These are phyloP conservation scores for Colletotrichum trifolii DNA, from an alignment of 2,329 filamentous ascomycete species.

Conservation along the genomic window DNA sequence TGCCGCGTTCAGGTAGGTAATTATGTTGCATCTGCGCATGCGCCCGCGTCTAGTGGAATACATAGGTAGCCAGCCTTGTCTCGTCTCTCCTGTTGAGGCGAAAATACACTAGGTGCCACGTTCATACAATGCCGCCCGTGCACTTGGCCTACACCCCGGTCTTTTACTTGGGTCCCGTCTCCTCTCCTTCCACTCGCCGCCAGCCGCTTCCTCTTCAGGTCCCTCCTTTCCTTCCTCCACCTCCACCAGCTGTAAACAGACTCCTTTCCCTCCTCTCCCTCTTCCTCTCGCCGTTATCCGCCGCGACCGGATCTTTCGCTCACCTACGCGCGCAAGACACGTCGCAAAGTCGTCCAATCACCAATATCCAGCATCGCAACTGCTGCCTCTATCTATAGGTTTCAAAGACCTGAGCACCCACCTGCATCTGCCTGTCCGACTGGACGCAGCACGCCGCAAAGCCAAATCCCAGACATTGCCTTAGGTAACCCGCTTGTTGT, in stretches of 20 bases:
- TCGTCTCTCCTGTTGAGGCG: neutral
- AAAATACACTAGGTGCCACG: conserved; percentile 28
- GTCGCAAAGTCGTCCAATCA: conserved; percentile 11
- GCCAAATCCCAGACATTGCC: conserved; percentile 20
- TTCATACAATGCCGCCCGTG: conserved; percentile 8
- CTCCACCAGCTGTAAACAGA: conserved; percentile 21
- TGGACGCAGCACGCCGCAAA: conserved; percentile 19
- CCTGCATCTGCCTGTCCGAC: conserved; percentile 15
- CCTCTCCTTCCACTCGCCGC: conserved; percentile 35
- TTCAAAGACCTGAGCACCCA: conserved; percentile 20
- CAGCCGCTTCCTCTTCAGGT: conserved; percentile 25
- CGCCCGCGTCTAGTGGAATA: too few species aligned
- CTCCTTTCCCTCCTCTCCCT: conserved; percentile 29
- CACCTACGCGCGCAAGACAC: too few species aligned
- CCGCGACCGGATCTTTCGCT: conserved; percentile 11
- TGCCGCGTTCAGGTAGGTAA: too few species aligned
- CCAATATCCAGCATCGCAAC: conserved; percentile 6
- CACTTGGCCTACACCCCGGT: conserved; percentile 1
- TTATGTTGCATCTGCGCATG: too few species aligned
- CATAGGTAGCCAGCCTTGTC: too few species aligned
- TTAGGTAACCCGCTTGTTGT: conserved; percentile 29
- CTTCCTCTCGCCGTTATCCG: conserved; percentile 17
- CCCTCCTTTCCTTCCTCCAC: conserved; percentile 30
- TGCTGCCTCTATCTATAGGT: neutral
- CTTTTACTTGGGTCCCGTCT: conserved; percentile 19